Evolutionary conservation across 116 monocot genomes (phyloP), one percentile per base, ranked within the genome.

Genomic region (Trichopus zeylanicus): DNA sequence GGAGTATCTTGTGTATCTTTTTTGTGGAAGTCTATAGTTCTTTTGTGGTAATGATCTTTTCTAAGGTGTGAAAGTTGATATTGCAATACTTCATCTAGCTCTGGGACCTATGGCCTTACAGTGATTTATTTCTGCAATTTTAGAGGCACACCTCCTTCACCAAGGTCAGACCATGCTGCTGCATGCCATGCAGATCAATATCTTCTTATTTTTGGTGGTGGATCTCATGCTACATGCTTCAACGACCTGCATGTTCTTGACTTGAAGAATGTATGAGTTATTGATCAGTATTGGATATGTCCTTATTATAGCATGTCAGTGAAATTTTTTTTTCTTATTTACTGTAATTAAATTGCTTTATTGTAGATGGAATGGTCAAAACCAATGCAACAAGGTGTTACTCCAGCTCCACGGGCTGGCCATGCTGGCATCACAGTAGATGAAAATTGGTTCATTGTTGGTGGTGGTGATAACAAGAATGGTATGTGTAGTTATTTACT

Each of bases 321-420:
- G 39, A 39, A 39, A 39, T 11, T 10, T 7, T 10, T n/a, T n/a
- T 39, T 39, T 39, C 39, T 13, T 39, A 2, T 39, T 39, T 39
- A 10, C 16, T 39, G 16, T 39, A 39, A 39, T 39, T 38, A 29
- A 35, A 31, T 46, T 31, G 22, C 56, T 60, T 24, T 34, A 47
- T 32, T 48, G 46, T 75, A 99, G 99, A 92, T 92, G 99, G 99
- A 99, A 71, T 99, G 99, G 99, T 99, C 99, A 26, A 85, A 71
- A 56, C 89, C 99, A 59, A 74, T 69, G 46, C 92, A 82, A 42
- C 99, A 92, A 60, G 99, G 99, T 71, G 64, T 82, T 11, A 67
- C 67, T 59, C 99, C 99, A 56, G 70, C 73, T 33, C 89, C 92
- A 57, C 73, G 99, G 64, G 99, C 99, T 72, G 99, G 99, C 2